These are phyloP conservation scores for Sedum album DNA, from an alignment of 164 flowering plant species.

Conservation along the genomic window DNA sequence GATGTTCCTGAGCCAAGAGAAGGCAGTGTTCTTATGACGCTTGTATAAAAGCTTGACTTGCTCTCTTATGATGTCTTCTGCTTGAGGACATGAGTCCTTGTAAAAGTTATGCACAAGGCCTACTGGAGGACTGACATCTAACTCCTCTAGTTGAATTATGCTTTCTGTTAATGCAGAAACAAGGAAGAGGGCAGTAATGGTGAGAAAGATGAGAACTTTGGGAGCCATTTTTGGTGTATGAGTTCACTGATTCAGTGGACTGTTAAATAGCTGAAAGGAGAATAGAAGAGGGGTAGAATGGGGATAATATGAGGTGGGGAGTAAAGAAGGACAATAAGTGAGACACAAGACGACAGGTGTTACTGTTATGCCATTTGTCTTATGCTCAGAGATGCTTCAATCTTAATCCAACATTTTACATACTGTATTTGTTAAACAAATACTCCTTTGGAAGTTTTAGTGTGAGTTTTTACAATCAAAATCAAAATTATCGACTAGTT, in stretches of 20 bases:
- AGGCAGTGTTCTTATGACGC: conserved; percentile 99
- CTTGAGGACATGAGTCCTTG: conserved; percentile 91
- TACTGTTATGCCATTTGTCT: background rate
- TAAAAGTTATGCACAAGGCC: conserved; percentile 87
- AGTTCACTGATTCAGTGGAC: background rate
- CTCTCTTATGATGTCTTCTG: conserved; percentile 84
- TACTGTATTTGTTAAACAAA: too few relatives aligned
- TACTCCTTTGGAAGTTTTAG: too few relatives aligned
- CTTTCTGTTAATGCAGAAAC: conserved; percentile 36
- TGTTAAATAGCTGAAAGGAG: conserved; percentile 19
- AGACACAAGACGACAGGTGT: background rate
- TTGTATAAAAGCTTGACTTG: conserved; percentile 93
- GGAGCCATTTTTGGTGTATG: conserved; percentile 1
- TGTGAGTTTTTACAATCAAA: too few relatives aligned
- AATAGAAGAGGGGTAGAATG: background rate
- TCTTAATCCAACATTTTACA: too few relatives aligned
- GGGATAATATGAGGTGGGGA: background rate
- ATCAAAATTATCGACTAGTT: too few relatives aligned
- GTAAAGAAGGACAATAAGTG: background rate
- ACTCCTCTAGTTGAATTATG: conserved; percentile 21
- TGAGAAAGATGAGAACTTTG: conserved; percentile 40
- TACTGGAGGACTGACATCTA: conserved; percentile 33
- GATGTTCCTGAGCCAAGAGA: conserved; percentile 97
- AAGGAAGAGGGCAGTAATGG: conserved; percentile 30
- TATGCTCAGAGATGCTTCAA: too few relatives aligned